A percentile compares a stretch with the other conserved stretches of the same genome.
These are phyloP conservation scores for Hyaloscypha variabilis DNA, from an alignment of 495 filamentous ascomycete genomes.

Conservation along the genomic window DNA sequence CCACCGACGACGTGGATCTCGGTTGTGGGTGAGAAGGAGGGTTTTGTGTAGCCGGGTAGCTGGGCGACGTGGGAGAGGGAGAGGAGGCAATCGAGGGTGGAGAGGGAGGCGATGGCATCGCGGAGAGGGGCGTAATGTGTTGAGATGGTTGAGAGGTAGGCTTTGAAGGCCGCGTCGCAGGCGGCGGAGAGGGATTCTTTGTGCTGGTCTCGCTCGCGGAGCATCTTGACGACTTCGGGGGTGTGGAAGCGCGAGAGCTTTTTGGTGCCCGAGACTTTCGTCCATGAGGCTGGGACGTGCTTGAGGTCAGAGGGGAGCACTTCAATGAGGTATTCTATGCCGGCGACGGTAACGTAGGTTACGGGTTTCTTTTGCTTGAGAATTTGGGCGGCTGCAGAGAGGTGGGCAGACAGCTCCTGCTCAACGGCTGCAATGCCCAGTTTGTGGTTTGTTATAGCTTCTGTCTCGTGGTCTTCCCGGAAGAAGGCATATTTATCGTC, in stretches of 20 bases:
- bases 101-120: constrained; percentile 83
- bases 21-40: constrained; percentile 63
- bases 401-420: constrained; percentile 79
- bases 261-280: constrained; percentile 93
- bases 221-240: constrained; percentile 78
- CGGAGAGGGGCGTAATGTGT: constrained; percentile 85
- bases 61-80: constrained; percentile 81
- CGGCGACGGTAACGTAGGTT: constrained; percentile 77
- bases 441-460: constrained; percentile 84
- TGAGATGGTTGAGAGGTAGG: constrained; percentile 71
- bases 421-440: constrained; percentile 91
- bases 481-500: constrained; percentile 97
- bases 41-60: constrained; percentile 90
- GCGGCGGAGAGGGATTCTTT: constrained; percentile 90
- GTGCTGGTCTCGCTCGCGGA: constrained; percentile 91
- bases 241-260: constrained; percentile 93
- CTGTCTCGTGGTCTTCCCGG: constrained; percentile 79
- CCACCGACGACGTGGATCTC: constrained; percentile 74
- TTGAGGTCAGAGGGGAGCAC: constrained; percentile 79
- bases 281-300: constrained; percentile 89
- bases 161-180: constrained; percentile 82
- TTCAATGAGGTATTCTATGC: constrained; percentile 94
- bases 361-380: constrained; percentile 69
- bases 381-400: constrained; percentile 67
- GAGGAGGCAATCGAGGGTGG: constrained; percentile 86